Percentiles rank a stretch among this genome's conserved stretches.
Conservation (phyloP, 345 rosid species). For the Reutealis trisperma region DNA sequence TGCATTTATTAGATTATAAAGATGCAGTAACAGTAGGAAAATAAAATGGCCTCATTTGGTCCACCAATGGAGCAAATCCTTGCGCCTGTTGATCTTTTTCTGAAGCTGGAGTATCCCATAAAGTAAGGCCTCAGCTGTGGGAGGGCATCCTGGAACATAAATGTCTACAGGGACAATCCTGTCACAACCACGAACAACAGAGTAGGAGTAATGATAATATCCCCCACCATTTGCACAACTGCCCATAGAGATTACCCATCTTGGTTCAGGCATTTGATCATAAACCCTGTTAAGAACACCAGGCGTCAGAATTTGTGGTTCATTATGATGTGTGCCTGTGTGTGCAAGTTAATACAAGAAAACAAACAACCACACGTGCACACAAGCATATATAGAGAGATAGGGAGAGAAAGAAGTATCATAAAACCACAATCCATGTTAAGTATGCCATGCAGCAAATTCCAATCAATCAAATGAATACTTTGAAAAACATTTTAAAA, state of each 20-base stretch:
- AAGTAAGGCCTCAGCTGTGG: constrained; percentile 95
- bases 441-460: neutral
- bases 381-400: neutral
- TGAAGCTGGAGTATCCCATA: constrained; percentile 94
- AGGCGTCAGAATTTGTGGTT: constrained; percentile 2
- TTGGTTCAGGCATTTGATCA: constrained; percentile 98
- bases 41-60: constrained; percentile 46
- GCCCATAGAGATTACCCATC: constrained; percentile 99
- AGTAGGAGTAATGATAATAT: constrained; percentile 96
- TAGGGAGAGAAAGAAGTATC: neutral
- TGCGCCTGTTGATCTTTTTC: constrained; percentile 97
- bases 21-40: constrained; percentile 2
- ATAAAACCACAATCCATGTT: neutral
- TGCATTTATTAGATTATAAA: constrained; percentile 22
- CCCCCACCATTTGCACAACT: constrained; percentile 99
- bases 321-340: neutral
- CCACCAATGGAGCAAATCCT: constrained; percentile 97
- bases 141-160: constrained; percentile 97
- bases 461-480: neutral
- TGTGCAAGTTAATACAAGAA: neutral
- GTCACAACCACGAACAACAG: constrained; percentile 96
- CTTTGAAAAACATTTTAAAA: neutral
- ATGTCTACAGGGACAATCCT: constrained; percentile 97
- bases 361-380: no score
- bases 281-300: constrained; percentile 62